phyloP scores from a whole-genome alignment of 306 rosid genomes.

The Malus asiatica region DNA sequence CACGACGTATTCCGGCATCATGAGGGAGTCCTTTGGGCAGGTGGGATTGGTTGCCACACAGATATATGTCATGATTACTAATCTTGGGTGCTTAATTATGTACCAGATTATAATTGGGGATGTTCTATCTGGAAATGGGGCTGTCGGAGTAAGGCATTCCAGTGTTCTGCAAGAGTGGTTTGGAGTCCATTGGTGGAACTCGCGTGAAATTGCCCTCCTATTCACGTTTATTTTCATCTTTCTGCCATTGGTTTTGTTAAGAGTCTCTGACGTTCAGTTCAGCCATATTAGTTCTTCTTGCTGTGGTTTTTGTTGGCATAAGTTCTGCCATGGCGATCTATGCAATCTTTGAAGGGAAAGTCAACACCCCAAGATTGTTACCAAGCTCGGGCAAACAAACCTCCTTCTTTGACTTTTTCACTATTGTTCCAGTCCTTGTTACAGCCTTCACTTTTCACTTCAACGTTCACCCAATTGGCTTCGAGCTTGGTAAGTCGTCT shows the following conservation, averaged over 20 bases:
- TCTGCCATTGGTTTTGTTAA: conserved; percentile 64
- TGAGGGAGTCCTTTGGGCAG: conserved; percentile 75
- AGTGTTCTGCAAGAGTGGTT: conserved; percentile 91
- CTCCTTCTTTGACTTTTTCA: conserved; percentile 83
- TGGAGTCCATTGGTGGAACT: conserved; percentile 95
- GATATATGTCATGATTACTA: conserved; percentile 60
- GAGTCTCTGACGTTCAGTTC: conserved; percentile 82
- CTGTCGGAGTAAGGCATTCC: conserved; percentile 49
- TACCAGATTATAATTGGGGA: conserved; percentile 79
- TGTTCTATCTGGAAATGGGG: conserved; percentile 60
- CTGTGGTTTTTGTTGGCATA: conserved; percentile 76
- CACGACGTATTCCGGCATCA: conserved; percentile 71
- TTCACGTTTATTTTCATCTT: conserved; percentile 47
- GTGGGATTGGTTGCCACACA: conserved; percentile 52
- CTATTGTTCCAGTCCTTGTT: conserved; percentile 87
- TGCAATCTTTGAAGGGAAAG: conserved; percentile 64
- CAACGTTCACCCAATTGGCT: conserved; percentile 88
- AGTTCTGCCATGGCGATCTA: conserved; percentile 64
- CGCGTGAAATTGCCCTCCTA: conserved; percentile 58
- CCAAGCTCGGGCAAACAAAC: conserved; percentile 57
- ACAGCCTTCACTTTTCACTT: conserved; percentile 90
- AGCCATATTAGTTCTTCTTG: conserved; percentile 64
- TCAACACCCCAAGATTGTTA: conserved; percentile 52
- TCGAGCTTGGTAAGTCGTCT: conserved; percentile 64
- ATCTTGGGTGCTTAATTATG: conserved; percentile 69